Conservation (phyloP, 371 early-diverging fungal species). For the Actinomortierella ambigua region DNA sequence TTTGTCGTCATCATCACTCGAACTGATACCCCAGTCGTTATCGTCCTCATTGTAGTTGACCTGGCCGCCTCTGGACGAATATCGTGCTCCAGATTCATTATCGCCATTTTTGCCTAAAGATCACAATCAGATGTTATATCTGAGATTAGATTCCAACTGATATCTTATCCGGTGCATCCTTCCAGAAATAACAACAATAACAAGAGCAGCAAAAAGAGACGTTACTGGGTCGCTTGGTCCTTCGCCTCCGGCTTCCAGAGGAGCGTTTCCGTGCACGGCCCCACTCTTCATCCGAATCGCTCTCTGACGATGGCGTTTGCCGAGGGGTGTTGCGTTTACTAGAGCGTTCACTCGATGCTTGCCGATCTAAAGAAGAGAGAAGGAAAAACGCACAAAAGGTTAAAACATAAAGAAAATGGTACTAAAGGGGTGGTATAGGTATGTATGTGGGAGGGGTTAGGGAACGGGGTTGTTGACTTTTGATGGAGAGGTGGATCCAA, state of each 20-base stretch:
- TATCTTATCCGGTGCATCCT: no score
- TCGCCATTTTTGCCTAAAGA: conserved; percentile 15
- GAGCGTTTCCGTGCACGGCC: conserved; percentile 21
- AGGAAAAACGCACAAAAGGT: not conserved
- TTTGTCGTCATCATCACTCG: conserved; percentile 40
- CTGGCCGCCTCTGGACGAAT: conserved; percentile 41
- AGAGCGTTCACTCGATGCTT: conserved; percentile 15
- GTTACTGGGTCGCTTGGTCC: conserved; percentile 14
- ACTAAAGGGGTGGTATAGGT: no score
- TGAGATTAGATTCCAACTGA: no score
- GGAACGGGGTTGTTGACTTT: no score
- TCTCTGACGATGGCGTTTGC: conserved; percentile 29
- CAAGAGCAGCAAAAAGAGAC: no score
- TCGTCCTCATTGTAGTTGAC: conserved; percentile 48
- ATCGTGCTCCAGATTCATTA: conserved; percentile 27
- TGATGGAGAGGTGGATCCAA: no score
- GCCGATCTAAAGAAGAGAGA: no score
- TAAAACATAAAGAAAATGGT: no score
- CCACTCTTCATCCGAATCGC: conserved; percentile 45
- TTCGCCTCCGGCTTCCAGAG: conserved; percentile 19
- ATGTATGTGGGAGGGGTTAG: no score
- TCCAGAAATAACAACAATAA: no score
- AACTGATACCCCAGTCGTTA: conserved; percentile 45
- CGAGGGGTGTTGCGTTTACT: conserved; percentile 25
- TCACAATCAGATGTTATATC: no score